Percentiles rank a stretch among this genome's conserved stretches.
These are phyloP conservation scores for Zygoascus sp. DNA, from an alignment of 1,139 yeast species.

Conservation along the genomic window DNA sequence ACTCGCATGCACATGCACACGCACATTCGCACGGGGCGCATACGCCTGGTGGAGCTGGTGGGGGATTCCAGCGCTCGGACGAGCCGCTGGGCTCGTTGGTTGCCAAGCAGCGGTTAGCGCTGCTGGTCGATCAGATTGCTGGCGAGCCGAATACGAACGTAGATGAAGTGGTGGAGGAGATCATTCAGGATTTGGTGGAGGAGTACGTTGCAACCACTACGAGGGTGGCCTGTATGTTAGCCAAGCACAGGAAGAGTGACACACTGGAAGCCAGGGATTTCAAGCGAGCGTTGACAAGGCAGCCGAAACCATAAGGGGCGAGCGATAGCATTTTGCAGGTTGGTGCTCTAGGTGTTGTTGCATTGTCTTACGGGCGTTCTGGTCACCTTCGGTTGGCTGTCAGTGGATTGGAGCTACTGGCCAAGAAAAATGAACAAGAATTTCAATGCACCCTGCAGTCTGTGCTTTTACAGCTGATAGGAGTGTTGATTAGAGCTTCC, in stretches of 20 bases:
- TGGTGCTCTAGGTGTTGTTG: no score
- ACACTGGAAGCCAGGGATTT: constrained; percentile 8
- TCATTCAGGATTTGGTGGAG: constrained; percentile 13
- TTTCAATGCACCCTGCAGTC: no score
- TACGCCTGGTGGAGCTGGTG: neutral
- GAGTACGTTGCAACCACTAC: constrained; percentile 10
- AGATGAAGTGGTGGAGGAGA: constrained; percentile 12
- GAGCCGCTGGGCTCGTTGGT: constrained; percentile 2
- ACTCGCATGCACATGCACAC: no score
- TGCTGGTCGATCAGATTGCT: constrained; percentile 8
- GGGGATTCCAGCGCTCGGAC: neutral
- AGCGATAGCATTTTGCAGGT: no score
- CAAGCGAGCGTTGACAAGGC: constrained; percentile 8
- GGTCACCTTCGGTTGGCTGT: no score
- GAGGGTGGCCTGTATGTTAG: constrained; percentile 12
- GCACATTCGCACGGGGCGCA: neutral
- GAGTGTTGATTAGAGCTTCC: no score
- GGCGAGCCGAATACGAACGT: constrained; percentile 8
- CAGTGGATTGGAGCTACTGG: no score
- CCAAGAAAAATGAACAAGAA: no score
- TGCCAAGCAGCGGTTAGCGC: constrained; percentile 6
- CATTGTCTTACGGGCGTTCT: no score
- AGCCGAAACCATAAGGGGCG: constrained; percentile 3
- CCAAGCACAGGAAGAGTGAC: constrained; percentile 12
- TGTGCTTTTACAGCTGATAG: no score